phyloP scores from a whole-genome alignment of 306 rosid species.

The Alnus glutinosa region DNA sequence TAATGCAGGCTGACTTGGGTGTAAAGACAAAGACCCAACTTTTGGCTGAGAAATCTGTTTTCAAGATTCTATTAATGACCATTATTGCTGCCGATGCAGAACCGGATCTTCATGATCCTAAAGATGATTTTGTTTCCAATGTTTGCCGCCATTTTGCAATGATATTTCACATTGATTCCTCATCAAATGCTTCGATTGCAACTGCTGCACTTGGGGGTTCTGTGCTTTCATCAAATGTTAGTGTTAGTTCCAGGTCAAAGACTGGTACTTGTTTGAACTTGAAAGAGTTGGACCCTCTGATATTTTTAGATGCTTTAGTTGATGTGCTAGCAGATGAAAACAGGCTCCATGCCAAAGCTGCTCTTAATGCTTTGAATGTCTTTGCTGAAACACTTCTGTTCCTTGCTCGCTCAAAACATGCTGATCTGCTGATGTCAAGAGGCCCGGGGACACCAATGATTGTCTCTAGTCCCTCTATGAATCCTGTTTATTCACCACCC shows the following conservation, averaged over 20 bases:
- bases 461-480: conserved; percentile 96
- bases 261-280: conserved; percentile 66
- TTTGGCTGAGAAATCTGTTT: conserved; percentile 95
- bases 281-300: conserved; percentile 93
- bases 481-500: conserved; percentile 96
- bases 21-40: conserved; percentile 99
- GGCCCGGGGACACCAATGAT: conserved; percentile 98
- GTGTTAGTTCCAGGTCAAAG: conserved; percentile 61
- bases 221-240: conserved; percentile 53
- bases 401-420: conserved; percentile 91
- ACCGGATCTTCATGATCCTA: conserved; percentile 72
- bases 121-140: conserved; percentile 85
- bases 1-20: conserved; percentile 91
- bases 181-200: conserved; percentile 42
- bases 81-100: conserved; percentile 88
- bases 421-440: conserved; percentile 81
- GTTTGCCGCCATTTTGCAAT: conserved; percentile 97
- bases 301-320: conserved; percentile 95
- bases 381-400: conserved; percentile 93
- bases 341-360: conserved; percentile 93
- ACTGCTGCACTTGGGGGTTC: conserved; percentile 62
- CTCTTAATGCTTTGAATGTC: conserved; percentile 80
- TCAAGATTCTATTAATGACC: conserved; percentile 88
- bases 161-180: conserved; percentile 75
- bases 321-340: conserved; percentile 95